phyloP scores from a whole-genome alignment of 2,329 filamentous ascomycete species.

The Trichoderma sp. region DNA sequence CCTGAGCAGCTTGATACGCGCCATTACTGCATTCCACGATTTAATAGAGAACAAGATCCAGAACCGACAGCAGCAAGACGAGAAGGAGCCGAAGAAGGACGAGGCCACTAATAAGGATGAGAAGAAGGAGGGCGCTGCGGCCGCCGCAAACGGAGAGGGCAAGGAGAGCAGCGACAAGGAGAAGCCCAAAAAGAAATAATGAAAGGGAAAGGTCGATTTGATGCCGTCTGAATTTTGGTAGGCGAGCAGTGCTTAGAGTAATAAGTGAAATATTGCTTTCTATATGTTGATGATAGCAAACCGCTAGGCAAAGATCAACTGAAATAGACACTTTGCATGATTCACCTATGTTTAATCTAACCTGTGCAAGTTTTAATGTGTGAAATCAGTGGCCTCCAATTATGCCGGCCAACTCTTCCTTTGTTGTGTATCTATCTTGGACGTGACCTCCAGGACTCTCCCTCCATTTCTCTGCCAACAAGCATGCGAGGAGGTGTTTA shows the following conservation, averaged over 20 bases:
- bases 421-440: slow-evolving; percentile 53
- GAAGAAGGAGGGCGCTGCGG: slow-evolving; percentile 53
- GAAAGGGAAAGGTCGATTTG: not conserved
- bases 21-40: slow-evolving; percentile 98
- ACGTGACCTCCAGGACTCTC: slow-evolving; percentile 58
- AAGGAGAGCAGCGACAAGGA: slow-evolving; percentile 58
- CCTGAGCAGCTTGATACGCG: slow-evolving; percentile 91
- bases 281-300: slow-evolving; percentile 18
- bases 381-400: slow-evolving; percentile 44
- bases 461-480: slow-evolving; percentile 68
- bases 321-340: not conserved
- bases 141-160: slow-evolving; percentile 43
- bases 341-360: no score
- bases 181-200: slow-evolving; percentile 55
- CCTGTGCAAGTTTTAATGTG: not conserved
- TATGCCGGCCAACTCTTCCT: slow-evolving; percentile 74
- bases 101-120: slow-evolving; percentile 62
- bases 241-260: not conserved
- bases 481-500: slow-evolving; percentile 86
- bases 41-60: slow-evolving; percentile 99
- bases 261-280: not conserved
- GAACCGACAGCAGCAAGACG: slow-evolving; percentile 95
- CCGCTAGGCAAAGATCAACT: not conserved
- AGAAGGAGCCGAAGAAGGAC: slow-evolving; percentile 85
- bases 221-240: not conserved